Percentiles rank a stretch among this genome's conserved stretches.
phyloP scores from a whole-genome alignment of 2,329 filamentous ascomycete genomes.

The Botrytis squamosa region DNA sequence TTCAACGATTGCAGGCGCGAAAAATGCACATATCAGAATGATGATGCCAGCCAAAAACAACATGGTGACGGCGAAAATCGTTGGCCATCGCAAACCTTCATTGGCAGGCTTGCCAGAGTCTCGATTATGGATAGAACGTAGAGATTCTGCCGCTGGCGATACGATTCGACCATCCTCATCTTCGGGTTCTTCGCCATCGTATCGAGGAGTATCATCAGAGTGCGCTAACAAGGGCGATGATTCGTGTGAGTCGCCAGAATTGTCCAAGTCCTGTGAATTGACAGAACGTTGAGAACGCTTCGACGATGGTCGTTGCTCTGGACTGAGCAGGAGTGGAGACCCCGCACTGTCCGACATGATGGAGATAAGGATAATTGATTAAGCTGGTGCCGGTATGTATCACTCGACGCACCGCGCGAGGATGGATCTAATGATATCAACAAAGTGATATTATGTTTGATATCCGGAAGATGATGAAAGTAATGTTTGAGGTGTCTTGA shows the following conservation, averaged over 20 bases:
- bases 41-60: slow-evolving; percentile 62
- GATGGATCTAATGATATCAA: slow-evolving; percentile 12
- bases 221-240: slow-evolving; percentile 40
- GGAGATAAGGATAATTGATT: slow-evolving; percentile 4
- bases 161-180: slow-evolving; percentile 26
- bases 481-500: neutral
- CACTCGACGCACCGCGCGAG: slow-evolving; percentile 22
- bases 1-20: slow-evolving; percentile 76
- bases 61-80: slow-evolving; percentile 67
- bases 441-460: neutral
- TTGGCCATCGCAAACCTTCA: slow-evolving; percentile 65
- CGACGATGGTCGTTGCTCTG: slow-evolving; percentile 20
- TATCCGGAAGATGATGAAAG: neutral
- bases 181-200: slow-evolving; percentile 35
- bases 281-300: slow-evolving; percentile 15
- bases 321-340: slow-evolving; percentile 20
- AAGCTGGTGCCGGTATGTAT: slow-evolving; percentile 5
- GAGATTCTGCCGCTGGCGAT: slow-evolving; percentile 40
- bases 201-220: slow-evolving; percentile 34
- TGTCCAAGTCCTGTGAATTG: neutral
- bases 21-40: slow-evolving; percentile 77
- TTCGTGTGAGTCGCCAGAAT: slow-evolving; percentile 31
- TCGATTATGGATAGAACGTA: slow-evolving; percentile 39
- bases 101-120: slow-evolving; percentile 38
- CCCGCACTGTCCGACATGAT: slow-evolving; percentile 16